These are phyloP conservation scores for Acrasis kona DNA, from an alignment of 78 protist species.

Conservation along the genomic window DNA sequence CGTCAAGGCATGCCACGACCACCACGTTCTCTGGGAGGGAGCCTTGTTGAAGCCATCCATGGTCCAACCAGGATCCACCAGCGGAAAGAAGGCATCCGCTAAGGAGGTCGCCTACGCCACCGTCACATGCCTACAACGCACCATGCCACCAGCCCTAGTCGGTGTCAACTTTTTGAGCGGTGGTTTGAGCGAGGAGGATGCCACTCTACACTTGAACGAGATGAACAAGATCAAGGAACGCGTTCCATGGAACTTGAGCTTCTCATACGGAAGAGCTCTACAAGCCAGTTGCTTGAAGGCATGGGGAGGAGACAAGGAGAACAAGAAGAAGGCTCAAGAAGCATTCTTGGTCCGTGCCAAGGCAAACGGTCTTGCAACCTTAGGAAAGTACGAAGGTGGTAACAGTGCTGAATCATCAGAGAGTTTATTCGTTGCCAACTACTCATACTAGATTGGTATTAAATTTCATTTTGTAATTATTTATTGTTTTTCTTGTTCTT, in stretches of 20 bases:
- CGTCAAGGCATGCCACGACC: slow-evolving; percentile 20
- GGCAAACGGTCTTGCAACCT: slow-evolving; percentile 41
- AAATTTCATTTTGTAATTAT: too few relatives aligned
- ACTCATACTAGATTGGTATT: too few relatives aligned
- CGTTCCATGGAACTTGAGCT: slow-evolving; percentile 79
- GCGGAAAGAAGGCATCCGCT: slow-evolving; percentile 16
- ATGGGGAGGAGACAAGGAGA: slow-evolving; percentile 53
- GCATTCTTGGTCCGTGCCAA: slow-evolving; percentile 41
- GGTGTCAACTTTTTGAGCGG: slow-evolving; percentile 90
- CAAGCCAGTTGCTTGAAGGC: slow-evolving; percentile 57
- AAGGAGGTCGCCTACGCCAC: slow-evolving; percentile 65
- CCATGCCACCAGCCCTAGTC: slow-evolving; percentile 87
- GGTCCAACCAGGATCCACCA: slow-evolving; percentile 63
- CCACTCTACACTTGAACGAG: slow-evolving; percentile 76
- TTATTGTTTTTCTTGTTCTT: too few relatives aligned
- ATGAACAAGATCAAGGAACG: slow-evolving; percentile 50
- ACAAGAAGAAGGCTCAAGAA: slow-evolving; percentile 40
- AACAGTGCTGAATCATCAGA: too few relatives aligned
- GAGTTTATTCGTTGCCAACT: too few relatives aligned
- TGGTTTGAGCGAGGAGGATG: slow-evolving; percentile 82
- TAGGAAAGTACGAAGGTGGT: too few relatives aligned
- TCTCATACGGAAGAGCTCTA: slow-evolving; percentile 88
- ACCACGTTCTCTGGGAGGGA: slow-evolving; percentile 53
- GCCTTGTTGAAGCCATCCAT: slow-evolving; percentile 86
- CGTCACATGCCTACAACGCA: slow-evolving; percentile 67